Base-by-base conservation (phyloP, 148 eudicot genomes). In the Salicornia ramosissima region DNA sequence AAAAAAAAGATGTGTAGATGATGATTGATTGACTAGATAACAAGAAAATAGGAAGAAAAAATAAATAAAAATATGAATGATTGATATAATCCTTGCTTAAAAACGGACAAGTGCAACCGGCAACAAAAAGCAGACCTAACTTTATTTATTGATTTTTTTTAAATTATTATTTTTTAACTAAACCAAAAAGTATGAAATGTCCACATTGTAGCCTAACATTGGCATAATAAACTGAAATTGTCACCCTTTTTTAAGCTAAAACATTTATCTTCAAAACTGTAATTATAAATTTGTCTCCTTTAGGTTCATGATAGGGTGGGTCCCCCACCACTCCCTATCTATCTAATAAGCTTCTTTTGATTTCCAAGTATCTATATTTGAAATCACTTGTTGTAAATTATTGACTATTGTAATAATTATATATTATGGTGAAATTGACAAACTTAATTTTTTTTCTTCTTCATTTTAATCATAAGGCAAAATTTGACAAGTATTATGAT, bases 41-140 rank as follows among this genome's bases (percentile, higher is more conserved):
- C 28, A 14, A 1, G 6, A n/a, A n/a, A n/a, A n/a, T n/a, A n/a
- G n/a, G n/a, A n/a, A n/a, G n/a, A n/a, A 36, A 55, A 30, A 53
- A 68, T 26, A 55, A 42, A 15, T 22, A 54, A 54, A 16, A 30
- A 13, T 22, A 13, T 40, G 31, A 22, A 50, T 29, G 46, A 31
- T 29, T 68, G 31, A 29, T 30, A 60, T 69, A 24, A 69, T 52
- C 26, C 34, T 19, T 68, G 40, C 15, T 39, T 51, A 24, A 43
- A 62, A 53, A 6, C 47, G 52, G 57, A 51, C 50, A 45, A 55
- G 43, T n/a, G 54, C 28, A 1, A 66, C 58, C 40, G 31, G 51
- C 28, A 66, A 67, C 56, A 49, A 60, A 52, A 68, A 75, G 73
- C 65, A 36, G 10, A 75, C 74, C 74, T 75, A 54, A 70, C 74